Conservation (phyloP, 2,329 filamentous ascomycete species). For the Cladobotryum protrusum region DNA sequence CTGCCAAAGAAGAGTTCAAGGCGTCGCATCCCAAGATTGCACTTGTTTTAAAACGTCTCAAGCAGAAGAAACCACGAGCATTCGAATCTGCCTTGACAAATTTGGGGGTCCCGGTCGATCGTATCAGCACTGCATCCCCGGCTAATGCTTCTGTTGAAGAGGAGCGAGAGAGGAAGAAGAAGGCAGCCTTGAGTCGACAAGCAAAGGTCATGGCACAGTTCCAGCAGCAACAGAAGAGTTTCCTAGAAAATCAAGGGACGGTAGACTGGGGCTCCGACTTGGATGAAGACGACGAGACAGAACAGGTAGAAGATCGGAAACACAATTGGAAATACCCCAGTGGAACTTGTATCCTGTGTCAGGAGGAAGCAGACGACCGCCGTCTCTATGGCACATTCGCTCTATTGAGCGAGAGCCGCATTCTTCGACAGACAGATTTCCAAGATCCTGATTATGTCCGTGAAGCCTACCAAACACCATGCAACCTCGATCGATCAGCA, state of each 20-base stretch:
- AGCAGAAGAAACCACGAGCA: slow-evolving; percentile 68
- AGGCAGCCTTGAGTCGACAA: slow-evolving; percentile 81
- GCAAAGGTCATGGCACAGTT: slow-evolving; percentile 96
- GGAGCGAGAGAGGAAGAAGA: slow-evolving; percentile 79
- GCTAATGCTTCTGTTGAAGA: slow-evolving; percentile 61
- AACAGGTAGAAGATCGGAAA: slow-evolving; percentile 57
- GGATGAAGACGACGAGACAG: slow-evolving; percentile 60
- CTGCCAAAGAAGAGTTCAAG: slow-evolving; percentile 67
- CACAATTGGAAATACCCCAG: slow-evolving; percentile 77
- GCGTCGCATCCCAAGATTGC: slow-evolving; percentile 78
- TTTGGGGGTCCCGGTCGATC: slow-evolving; percentile 64
- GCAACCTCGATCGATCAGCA: slow-evolving; percentile 77
- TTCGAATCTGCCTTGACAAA: slow-evolving; percentile 63
- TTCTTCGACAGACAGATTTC: slow-evolving; percentile 80
- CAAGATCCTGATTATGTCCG: slow-evolving; percentile 76
- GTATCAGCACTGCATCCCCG: slow-evolving; percentile 78
- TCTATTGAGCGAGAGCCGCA: slow-evolving; percentile 76
- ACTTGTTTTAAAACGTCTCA: slow-evolving; percentile 76
- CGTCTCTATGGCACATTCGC: slow-evolving; percentile 90
- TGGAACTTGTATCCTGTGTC: slow-evolving; percentile 91
- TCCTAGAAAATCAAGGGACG: slow-evolving; percentile 80
- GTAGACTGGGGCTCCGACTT: slow-evolving; percentile 80
- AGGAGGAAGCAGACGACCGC: slow-evolving; percentile 89
- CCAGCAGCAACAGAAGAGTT: slow-evolving; percentile 93
- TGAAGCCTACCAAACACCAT: slow-evolving; percentile 72